A percentile compares a stretch with the other conserved stretches of the same genome.
phyloP scores from a whole-genome alignment of 306 rosid genomes.

The Cicer cuneatum region DNA sequence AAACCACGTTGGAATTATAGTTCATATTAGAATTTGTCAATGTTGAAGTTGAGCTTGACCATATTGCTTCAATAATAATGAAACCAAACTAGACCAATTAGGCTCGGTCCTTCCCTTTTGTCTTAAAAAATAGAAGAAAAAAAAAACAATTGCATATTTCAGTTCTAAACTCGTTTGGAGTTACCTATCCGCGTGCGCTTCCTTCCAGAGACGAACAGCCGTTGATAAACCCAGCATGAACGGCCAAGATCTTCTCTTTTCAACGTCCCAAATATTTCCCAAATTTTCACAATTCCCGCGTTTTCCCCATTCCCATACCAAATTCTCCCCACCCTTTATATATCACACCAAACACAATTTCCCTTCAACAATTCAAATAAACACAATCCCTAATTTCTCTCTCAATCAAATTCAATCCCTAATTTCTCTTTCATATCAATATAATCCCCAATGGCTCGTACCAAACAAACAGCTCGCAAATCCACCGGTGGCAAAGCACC shows the following conservation, averaged over 20 bases:
- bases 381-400: background rate
- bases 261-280: background rate
- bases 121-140: too few relatives aligned
- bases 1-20: too few relatives aligned
- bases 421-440: background rate
- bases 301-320: background rate
- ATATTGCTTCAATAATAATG: too few relatives aligned
- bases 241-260: background rate
- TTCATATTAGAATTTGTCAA: too few relatives aligned
- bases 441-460: conserved; percentile 29
- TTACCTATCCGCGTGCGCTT: conserved; percentile 1
- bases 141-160: too few relatives aligned
- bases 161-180: background rate
- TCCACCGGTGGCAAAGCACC: conserved; percentile 59
- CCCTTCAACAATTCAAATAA: background rate
- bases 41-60: too few relatives aligned
- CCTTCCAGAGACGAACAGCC: background rate
- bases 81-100: too few relatives aligned
- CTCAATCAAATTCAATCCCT: background rate
- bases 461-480: conserved; percentile 50
- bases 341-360: background rate
- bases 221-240: conserved; percentile 8
- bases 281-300: conserved; percentile 37
- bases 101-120: too few relatives aligned
- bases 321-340: background rate